phyloP scores from a whole-genome alignment of 1,284 basidiomycete genomes.

The Laetiporus sulphureus region DNA sequence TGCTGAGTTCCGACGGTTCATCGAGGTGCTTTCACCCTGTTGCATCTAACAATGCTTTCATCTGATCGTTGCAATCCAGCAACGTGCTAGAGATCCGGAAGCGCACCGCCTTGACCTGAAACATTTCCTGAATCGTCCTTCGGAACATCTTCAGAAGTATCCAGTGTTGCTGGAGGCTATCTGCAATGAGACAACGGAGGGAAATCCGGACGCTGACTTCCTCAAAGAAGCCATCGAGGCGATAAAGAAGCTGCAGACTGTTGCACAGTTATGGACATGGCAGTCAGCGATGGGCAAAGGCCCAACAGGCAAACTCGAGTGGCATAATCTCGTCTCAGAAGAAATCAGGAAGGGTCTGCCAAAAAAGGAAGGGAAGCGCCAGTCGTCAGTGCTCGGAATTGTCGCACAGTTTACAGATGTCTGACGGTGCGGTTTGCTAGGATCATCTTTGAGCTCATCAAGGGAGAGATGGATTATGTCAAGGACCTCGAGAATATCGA shows the following conservation, averaged over 20 bases:
- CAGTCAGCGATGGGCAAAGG: constrained; percentile 82
- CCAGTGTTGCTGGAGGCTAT: constrained; percentile 85
- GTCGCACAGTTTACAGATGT: neutral
- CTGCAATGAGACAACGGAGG: constrained; percentile 68
- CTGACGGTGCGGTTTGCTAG: constrained; percentile 32
- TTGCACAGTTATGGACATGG: constrained; percentile 79
- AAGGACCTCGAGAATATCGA: constrained; percentile 90
- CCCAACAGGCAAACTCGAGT: constrained; percentile 70
- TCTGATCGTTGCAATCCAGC: constrained; percentile 17
- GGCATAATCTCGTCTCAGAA: constrained; percentile 79
- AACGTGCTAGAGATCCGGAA: constrained; percentile 61
- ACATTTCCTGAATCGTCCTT: constrained; percentile 81
- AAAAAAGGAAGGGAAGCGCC: constrained; percentile 78
- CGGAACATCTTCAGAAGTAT: constrained; percentile 88
- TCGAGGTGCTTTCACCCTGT: constrained; percentile 59
- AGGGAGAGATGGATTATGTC: constrained; percentile 94
- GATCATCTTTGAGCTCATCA: constrained; percentile 92
- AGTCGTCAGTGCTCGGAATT: constrained; percentile 58
- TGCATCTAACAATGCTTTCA: neutral
- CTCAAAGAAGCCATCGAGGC: constrained; percentile 68
- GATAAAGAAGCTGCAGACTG: constrained; percentile 70
- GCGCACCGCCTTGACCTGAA: constrained; percentile 80
- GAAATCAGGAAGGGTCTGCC: constrained; percentile 59
- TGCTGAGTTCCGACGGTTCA: constrained; percentile 75
- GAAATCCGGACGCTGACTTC: constrained; percentile 79